These are phyloP conservation scores for Nicotiana noctiflora DNA, from an alignment of 257 asterid species.

Conservation along the genomic window DNA sequence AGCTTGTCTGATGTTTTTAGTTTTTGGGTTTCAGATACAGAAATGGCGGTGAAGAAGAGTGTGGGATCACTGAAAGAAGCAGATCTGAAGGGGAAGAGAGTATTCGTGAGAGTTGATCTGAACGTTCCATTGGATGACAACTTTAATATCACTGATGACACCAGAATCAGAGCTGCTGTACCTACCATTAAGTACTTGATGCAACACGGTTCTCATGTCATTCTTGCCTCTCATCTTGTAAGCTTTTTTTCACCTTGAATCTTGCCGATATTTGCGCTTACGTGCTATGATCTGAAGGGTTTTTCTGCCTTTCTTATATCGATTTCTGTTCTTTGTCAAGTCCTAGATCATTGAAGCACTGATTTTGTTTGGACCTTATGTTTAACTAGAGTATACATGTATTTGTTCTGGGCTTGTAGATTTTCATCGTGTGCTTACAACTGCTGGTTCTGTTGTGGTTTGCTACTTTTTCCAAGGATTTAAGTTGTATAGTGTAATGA, in stretches of 20 bases:
- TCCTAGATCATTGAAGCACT: not conserved
- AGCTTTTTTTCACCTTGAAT: slow-evolving; percentile 6
- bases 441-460: not conserved
- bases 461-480: not conserved
- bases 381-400: not conserved
- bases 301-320: not conserved
- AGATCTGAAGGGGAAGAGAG: slow-evolving; percentile 81
- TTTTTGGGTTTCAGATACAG: not conserved
- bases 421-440: not conserved
- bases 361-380: not conserved
- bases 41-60: slow-evolving; percentile 84
- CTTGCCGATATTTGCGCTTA: not conserved
- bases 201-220: slow-evolving; percentile 48
- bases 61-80: slow-evolving; percentile 71
- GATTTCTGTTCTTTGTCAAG: not conserved
- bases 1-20: not conserved
- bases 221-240: slow-evolving; percentile 84
- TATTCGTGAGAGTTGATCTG: slow-evolving; percentile 78
- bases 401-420: not conserved
- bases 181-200: slow-evolving; percentile 75
- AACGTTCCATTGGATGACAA: slow-evolving; percentile 85
- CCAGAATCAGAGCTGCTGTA: slow-evolving; percentile 72
- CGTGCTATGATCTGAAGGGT: not conserved
- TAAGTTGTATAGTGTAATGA: too few relatives aligned
- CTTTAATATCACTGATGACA: slow-evolving; percentile 78